Base-by-base conservation (phyloP, 257 asterid species). In the Solanum arcanum region DNA sequence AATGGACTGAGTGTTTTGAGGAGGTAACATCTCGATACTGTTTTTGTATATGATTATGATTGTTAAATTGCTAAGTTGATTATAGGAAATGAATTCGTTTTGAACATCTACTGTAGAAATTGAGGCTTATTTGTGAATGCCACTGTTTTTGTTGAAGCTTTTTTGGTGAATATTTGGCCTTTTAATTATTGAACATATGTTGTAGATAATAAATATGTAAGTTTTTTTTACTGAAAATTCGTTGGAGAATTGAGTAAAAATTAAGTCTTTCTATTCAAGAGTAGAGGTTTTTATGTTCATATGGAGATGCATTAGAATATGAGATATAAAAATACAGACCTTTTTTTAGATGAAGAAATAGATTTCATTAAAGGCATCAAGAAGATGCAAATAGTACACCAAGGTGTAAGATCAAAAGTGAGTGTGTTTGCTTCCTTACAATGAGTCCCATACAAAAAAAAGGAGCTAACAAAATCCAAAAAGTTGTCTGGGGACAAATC, bases 1-100 rank as follows among this genome's bases (percentile, higher is more conserved):
- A 93, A 84, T 95, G 98, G 99, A 44, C 77, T 68, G 92, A 92
- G 72, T 93, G 98, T 86, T 97, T 94, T 83, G 98, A 95, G 74
- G 94, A 95, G 98, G 99, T 97, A 90, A 74, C 37, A 18, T 47
- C 35, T 35, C 9, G 7, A 84, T 83, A 66, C 56, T 27, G 39
- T 72, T 83, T 39, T n/a, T 4, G 20, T 74, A 72, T 35, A 9
- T 31, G 49, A 33, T 9, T 41, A 41, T 41, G 44, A 16, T 52
- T 78, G 1, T 37, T 21, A 39, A n/a, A 42, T 76, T 76, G 83
- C 31, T 76, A 44, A 44, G 62, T 2, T 21, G 64, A 77, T 14
- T 44, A 25, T 13, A 44, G 39, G 83, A 77, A 77, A 3, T 77
- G n/a, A 77, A 77, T 27, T 9, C 9, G 9, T 18, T 27, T 78